Evolutionary conservation across 768 basidiomycete species (phyloP).

Genomic region (Auricularia sp.): DNA sequence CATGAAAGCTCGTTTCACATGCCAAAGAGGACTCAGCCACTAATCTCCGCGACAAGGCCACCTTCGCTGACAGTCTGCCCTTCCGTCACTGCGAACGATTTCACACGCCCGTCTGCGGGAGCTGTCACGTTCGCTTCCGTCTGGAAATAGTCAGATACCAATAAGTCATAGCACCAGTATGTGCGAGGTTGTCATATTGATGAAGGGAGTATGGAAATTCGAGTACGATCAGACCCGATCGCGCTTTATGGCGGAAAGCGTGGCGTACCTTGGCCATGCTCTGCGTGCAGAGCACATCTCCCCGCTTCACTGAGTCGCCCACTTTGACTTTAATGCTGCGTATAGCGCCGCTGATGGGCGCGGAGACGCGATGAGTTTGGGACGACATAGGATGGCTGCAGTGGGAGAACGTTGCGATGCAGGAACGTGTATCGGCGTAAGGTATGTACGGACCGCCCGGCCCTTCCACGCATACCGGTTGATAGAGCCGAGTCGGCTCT

Average conservation of each 20-base stretch:
- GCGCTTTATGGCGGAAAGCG: background rate
- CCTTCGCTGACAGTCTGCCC: conserved; percentile 6
- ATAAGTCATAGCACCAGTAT: too few relatives aligned
- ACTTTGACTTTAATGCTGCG: conserved; percentile 6
- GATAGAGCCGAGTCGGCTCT: too few relatives aligned
- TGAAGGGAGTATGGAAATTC: background rate
- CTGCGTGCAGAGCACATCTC: conserved; percentile 7
- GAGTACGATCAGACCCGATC: background rate
- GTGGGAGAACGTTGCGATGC: background rate
- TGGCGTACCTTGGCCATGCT: conserved; percentile 7
- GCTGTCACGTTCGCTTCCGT: conserved; percentile 8
- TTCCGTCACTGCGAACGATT: conserved; percentile 5
- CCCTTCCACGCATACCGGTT: too few relatives aligned
- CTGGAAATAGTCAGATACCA: background rate
- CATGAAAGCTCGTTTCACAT: background rate
- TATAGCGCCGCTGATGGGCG: conserved; percentile 6
- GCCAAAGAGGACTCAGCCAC: conserved; percentile 6
- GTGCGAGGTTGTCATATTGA: background rate
- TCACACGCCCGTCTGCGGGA: conserved; percentile 6
- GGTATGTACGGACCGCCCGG: too few relatives aligned
- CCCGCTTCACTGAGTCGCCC: conserved; percentile 6
- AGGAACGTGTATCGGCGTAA: background rate
- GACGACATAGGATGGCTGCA: background rate
- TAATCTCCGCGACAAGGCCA: conserved; percentile 8
- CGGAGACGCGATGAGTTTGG: conserved; percentile 10